Evolutionary conservation across 2,329 filamentous ascomycete species (phyloP).

Genomic region (Rosellinia necatrix): DNA sequence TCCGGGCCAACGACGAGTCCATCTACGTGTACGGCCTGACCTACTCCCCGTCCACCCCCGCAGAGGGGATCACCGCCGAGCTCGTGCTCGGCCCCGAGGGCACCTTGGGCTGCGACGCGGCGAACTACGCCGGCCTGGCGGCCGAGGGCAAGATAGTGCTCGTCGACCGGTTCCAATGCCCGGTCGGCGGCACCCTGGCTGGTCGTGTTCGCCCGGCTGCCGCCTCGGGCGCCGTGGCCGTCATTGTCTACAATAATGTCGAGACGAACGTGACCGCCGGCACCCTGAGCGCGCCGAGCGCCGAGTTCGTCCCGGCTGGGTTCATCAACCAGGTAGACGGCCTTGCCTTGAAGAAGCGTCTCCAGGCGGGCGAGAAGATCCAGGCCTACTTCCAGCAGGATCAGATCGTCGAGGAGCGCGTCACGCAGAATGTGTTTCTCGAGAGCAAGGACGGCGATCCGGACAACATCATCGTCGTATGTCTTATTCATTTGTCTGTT

Average conservation of each 20-base stretch:
- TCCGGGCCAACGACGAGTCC: conserved; percentile 9
- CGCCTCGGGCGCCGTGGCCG: conserved; percentile 12
- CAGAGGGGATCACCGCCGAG: conserved; percentile 11
- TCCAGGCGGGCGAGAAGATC: conserved; percentile 16
- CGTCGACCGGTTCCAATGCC: conserved; percentile 16
- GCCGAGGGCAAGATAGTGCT: conserved; percentile 15
- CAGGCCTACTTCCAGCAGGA: conserved; percentile 16
- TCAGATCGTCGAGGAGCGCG: conserved; percentile 15
- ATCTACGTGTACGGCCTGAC: conserved; percentile 17
- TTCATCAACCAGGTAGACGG: conserved; percentile 20
- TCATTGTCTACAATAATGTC: conserved; percentile 21
- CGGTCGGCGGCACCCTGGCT: conserved; percentile 15
- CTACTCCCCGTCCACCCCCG: conserved; percentile 18
- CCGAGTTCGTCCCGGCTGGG: conserved; percentile 17
- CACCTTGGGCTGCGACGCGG: conserved; percentile 1
- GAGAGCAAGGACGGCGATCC: conserved; percentile 14
- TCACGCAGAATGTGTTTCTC: conserved; percentile 18
- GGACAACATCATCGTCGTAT: conserved; percentile 16
- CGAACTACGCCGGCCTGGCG: neutral
- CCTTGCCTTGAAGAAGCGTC: conserved; percentile 6
- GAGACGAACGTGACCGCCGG: conserved; percentile 19
- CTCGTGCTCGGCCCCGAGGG: conserved; percentile 14
- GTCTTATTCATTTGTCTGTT: neutral
- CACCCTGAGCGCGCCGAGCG: conserved; percentile 13
- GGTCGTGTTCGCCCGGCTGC: conserved; percentile 19